A percentile compares a stretch with the other conserved stretches of the same genome.
Evolutionary conservation across 2,329 filamentous ascomycete species (phyloP).

Genomic region (Aspergillus neotritici): DNA sequence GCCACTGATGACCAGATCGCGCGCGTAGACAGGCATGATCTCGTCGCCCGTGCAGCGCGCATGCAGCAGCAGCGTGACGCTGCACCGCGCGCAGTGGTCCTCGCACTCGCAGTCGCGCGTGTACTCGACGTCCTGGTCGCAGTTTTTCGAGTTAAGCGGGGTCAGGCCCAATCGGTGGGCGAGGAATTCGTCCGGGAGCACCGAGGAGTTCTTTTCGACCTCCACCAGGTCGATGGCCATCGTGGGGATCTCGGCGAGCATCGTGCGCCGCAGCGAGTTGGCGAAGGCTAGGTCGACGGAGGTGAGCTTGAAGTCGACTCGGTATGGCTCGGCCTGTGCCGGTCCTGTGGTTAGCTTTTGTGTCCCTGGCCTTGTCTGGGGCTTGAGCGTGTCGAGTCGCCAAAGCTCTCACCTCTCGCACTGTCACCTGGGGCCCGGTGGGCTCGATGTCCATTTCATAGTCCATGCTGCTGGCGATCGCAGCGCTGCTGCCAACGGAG

Average conservation of each 20-base stretch:
- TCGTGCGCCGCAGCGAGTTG: slow-evolving; percentile 83
- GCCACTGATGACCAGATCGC: slow-evolving; percentile 71
- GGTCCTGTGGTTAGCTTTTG: not conserved
- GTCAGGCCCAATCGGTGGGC: slow-evolving; percentile 87
- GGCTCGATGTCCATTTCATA: slow-evolving; percentile 47
- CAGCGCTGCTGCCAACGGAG: slow-evolving; percentile 19
- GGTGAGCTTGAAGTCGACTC: slow-evolving; percentile 86
- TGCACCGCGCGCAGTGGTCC: slow-evolving; percentile 87
- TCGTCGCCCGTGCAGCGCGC: slow-evolving; percentile 80
- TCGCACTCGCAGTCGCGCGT: slow-evolving; percentile 95
- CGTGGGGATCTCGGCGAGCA: slow-evolving; percentile 90
- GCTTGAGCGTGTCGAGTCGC: not conserved
- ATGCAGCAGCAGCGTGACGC: slow-evolving; percentile 75
- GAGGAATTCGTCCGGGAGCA: slow-evolving; percentile 92
- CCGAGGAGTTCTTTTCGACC: slow-evolving; percentile 88
- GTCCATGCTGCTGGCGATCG: slow-evolving; percentile 32
- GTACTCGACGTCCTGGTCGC: slow-evolving; percentile 74
- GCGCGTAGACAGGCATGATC: slow-evolving; percentile 89
- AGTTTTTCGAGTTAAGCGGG: slow-evolving; percentile 76
- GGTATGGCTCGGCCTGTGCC: slow-evolving; percentile 65
- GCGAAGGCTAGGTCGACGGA: slow-evolving; percentile 87
- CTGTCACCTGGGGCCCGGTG: slow-evolving; percentile 44
- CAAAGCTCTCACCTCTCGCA: slow-evolving; percentile 37
- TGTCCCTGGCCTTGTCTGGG: not conserved
- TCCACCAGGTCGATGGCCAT: slow-evolving; percentile 94